Conservation (phyloP, 148 eudicot genomes). For the Fagopyrum tataricum region DNA sequence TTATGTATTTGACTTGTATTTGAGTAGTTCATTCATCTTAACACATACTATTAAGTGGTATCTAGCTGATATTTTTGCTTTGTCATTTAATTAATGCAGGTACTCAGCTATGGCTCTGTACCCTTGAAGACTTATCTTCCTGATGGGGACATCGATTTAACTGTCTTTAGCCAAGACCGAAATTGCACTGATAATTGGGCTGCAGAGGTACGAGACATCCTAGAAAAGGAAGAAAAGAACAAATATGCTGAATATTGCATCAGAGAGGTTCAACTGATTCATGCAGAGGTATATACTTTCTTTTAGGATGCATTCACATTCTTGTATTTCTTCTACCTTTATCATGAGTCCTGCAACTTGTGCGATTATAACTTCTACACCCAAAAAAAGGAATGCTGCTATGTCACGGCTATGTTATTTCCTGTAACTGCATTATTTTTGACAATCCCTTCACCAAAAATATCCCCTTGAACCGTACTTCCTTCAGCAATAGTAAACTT, state of each 20-base stretch:
- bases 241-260: conserved; percentile 77
- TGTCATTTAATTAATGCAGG: conserved; percentile 11
- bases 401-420: not conserved
- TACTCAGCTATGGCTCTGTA: conserved; percentile 14
- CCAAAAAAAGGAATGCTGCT: not conserved
- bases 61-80: not conserved
- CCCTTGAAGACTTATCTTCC: conserved; percentile 14
- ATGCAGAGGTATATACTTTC: conserved; percentile 60
- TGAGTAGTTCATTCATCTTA: conserved; percentile 3
- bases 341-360: not conserved
- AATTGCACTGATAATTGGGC: conserved; percentile 72
- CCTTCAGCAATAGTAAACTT: not conserved
- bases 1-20: not conserved
- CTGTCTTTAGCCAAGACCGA: conserved; percentile 23
- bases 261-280: conserved; percentile 89
- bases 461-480: not conserved
- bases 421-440: not conserved
- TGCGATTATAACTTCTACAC: not conserved
- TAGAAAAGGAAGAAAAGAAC: conserved; percentile 69
- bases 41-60: not conserved
- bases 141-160: conserved; percentile 22
- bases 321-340: conserved; percentile 1
- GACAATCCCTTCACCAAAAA: not conserved
- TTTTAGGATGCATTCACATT: not conserved
- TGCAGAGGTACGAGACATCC: conserved; percentile 57